These are phyloP conservation scores for Amylocarpus encephaloides DNA, from an alignment of 2,329 filamentous ascomycete species.

Conservation along the genomic window DNA sequence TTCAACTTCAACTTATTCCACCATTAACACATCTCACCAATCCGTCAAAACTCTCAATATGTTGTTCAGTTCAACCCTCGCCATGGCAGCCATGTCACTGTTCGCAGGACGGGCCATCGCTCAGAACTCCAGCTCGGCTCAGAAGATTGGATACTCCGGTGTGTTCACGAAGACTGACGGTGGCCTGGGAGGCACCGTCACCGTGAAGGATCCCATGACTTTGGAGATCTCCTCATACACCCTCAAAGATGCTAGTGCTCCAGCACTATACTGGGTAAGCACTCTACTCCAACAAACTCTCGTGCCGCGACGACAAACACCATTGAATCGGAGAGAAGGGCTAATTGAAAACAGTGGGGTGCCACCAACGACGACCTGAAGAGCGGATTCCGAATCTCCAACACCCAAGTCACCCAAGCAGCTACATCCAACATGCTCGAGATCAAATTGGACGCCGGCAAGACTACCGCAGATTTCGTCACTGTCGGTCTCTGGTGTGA, in stretches of 20 bases:
- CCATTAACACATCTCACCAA: background rate
- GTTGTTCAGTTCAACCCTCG: conserved; percentile 1
- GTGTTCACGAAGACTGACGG: conserved; percentile 19
- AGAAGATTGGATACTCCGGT: conserved; percentile 18
- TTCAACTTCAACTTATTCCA: background rate
- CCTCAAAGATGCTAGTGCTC: conserved; percentile 25
- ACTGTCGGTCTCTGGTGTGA: conserved; percentile 26
- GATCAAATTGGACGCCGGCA: conserved; percentile 24
- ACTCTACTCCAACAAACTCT: background rate
- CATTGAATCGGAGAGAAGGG: background rate
- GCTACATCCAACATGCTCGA: conserved; percentile 15
- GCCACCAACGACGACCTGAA: conserved; percentile 15
- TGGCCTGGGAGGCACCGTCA: conserved; percentile 24
- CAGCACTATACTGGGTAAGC: conserved; percentile 24
- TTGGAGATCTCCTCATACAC: conserved; percentile 21
- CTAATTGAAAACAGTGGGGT: conserved; percentile 21
- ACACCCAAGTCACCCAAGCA: conserved; percentile 18
- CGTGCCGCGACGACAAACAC: background rate
- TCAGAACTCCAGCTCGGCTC: background rate
- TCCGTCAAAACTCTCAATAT: background rate
- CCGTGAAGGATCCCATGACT: conserved; percentile 20
- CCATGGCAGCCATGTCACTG: background rate
- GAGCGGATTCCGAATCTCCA: conserved; percentile 27
- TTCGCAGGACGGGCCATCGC: background rate
- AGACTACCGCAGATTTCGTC: conserved; percentile 22